Evolutionary conservation across 768 basidiomycete genomes (phyloP).

Genomic region (Strobilomyces echinocephalus): DNA sequence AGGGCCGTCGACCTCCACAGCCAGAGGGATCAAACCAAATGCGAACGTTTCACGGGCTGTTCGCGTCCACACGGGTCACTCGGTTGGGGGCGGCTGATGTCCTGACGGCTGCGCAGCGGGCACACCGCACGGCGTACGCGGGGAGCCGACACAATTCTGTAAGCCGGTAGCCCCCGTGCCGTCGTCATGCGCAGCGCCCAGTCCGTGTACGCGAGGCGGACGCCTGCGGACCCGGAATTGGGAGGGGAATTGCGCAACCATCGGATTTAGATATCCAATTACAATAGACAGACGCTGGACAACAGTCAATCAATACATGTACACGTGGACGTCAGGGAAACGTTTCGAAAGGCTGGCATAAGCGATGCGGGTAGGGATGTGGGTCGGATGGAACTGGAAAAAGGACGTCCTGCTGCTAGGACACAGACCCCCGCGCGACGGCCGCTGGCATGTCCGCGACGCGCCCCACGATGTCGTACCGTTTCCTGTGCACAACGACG

Average conservation of each 20-base stretch:
- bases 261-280: too few species aligned
- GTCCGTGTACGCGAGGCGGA: too few species aligned
- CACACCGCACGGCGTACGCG: neutral
- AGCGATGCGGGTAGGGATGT: too few species aligned
- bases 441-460: conserved; percentile 52
- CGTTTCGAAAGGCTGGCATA: too few species aligned
- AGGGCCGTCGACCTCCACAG: neutral
- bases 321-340: neutral
- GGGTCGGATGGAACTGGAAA: neutral
- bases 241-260: too few species aligned
- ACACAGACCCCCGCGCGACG: conserved; percentile 18
- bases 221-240: too few species aligned
- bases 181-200: too few species aligned
- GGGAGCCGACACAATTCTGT: neutral
- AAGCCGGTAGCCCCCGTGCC: neutral
- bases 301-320: neutral
- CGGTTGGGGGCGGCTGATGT: neutral
- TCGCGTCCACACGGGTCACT: neutral
- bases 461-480: conserved; percentile 83
- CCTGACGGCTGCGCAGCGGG: neutral
- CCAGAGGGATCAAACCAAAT: neutral
- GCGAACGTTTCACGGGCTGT: neutral
- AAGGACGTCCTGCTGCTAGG: neutral
- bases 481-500: conserved; percentile 51
- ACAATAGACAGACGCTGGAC: too few species aligned